These are phyloP conservation scores for Blastobotrys capitulatus DNA, from an alignment of 1,139 yeast species.

Conservation along the genomic window DNA sequence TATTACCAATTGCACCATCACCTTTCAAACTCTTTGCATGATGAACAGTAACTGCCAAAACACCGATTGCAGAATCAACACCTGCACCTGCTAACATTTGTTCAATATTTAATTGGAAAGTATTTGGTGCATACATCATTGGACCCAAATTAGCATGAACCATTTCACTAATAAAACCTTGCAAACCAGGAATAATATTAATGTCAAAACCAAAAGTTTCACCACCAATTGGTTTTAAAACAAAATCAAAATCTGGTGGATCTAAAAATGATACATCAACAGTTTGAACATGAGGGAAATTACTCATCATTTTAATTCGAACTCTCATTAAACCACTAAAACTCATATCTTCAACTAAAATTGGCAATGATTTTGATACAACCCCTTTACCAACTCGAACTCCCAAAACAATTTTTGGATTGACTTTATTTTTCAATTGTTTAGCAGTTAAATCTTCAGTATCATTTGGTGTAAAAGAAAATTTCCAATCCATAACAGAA, in stretches of 20 bases:
- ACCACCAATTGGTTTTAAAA: constrained; percentile 69
- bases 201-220: constrained; percentile 81
- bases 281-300: constrained; percentile 91
- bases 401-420: constrained; percentile 55
- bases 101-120: constrained; percentile 87
- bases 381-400: constrained; percentile 40
- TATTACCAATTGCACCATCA: constrained; percentile 61
- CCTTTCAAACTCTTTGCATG: constrained; percentile 66
- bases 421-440: constrained; percentile 76
- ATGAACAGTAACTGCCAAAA: constrained; percentile 62
- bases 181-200: constrained; percentile 78
- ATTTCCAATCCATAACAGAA: constrained; percentile 92
- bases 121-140: constrained; percentile 77
- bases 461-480: constrained; percentile 88
- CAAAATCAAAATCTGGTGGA: constrained; percentile 83
- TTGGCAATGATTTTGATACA: constrained; percentile 37
- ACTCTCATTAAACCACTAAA: constrained; percentile 69
- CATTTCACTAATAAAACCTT: constrained; percentile 76
- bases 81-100: constrained; percentile 85
- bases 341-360: constrained; percentile 44
- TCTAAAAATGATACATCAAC: constrained; percentile 78
- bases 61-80: constrained; percentile 78
- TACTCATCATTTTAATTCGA: constrained; percentile 79
- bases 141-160: constrained; percentile 83
- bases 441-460: constrained; percentile 74